Evolutionary conservation across 495 filamentous ascomycete genomes (phyloP).

Genomic region (Daldinia decipiens): DNA sequence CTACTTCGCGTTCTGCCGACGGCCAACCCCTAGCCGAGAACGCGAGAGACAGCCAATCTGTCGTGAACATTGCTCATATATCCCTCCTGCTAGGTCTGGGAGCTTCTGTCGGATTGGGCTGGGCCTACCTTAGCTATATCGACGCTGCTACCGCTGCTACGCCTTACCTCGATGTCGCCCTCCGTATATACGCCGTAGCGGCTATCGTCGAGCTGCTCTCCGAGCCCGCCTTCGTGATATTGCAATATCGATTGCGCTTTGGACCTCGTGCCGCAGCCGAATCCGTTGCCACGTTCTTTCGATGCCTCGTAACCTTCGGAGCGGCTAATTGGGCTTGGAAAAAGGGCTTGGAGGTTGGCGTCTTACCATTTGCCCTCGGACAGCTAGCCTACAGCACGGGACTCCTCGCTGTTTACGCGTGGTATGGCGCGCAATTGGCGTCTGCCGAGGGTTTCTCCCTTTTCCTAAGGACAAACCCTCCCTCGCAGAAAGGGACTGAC

Average conservation of each 20-base stretch:
- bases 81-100: conserved; percentile 75
- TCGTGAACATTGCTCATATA: conserved; percentile 89
- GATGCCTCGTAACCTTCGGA: conserved; percentile 77
- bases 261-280: conserved; percentile 83
- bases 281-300: conserved; percentile 76
- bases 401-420: conserved; percentile 73
- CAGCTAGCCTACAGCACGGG: conserved; percentile 79
- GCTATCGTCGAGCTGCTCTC: conserved; percentile 80
- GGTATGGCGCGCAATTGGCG: conserved; percentile 58
- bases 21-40: conserved; percentile 39
- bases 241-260: conserved; percentile 82
- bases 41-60: conserved; percentile 64
- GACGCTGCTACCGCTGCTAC: conserved; percentile 59
- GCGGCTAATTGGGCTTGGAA: conserved; percentile 67
- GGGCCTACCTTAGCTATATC: conserved; percentile 70
- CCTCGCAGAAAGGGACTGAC: conserved; percentile 13
- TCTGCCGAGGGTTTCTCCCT: conserved; percentile 67
- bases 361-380: conserved; percentile 89
- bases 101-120: conserved; percentile 67
- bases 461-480: conserved; percentile 44
- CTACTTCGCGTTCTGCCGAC: conserved; percentile 7
- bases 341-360: conserved; percentile 65
- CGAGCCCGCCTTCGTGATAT: conserved; percentile 86
- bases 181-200: conserved; percentile 78
- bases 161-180: conserved; percentile 69